phyloP scores from a whole-genome alignment of 164 flowering plant genomes.

The Chimonanthus salicifolius region DNA sequence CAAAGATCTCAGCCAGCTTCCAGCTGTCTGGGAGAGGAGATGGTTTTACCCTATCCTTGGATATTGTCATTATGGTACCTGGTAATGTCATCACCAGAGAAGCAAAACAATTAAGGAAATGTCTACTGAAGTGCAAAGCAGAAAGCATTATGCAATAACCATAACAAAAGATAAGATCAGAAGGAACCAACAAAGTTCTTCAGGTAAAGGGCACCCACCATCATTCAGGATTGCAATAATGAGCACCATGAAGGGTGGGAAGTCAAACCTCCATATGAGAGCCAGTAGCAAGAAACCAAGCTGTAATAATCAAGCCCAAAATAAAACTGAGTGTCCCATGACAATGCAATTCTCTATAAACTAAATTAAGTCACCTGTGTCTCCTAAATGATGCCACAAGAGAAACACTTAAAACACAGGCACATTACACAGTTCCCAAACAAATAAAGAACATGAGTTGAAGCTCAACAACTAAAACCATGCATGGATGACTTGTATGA shows the following conservation, averaged over 20 bases:
- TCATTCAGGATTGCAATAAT: constrained; percentile 88
- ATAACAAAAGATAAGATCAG: neutral
- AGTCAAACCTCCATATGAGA: constrained; percentile 81
- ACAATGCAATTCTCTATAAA: neutral
- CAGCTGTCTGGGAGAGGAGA: constrained; percentile 84
- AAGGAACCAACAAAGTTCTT: neutral
- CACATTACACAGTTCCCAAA: neutral
- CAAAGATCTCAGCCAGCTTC: constrained; percentile 83
- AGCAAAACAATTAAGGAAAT: constrained; percentile 1
- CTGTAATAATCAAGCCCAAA: constrained; percentile 32
- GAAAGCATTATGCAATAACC: neutral
- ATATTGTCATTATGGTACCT: constrained; percentile 96
- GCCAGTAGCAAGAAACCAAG: constrained; percentile 87
- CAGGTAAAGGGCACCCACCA: constrained; percentile 35
- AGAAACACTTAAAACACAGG: neutral
- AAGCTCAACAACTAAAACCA: neutral
- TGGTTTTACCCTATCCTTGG: constrained; percentile 84
- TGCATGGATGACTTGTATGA: neutral
- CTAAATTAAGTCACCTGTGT: neutral
- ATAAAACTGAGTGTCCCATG: neutral
- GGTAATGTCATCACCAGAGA: constrained; percentile 12
- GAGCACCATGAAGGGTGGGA: constrained; percentile 95
- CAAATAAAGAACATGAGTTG: neutral
- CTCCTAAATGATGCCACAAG: neutral
- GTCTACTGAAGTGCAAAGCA: too few species aligned